Base-by-base conservation (phyloP, 2,329 filamentous ascomycete species). In the Trichothecium roseum region DNA sequence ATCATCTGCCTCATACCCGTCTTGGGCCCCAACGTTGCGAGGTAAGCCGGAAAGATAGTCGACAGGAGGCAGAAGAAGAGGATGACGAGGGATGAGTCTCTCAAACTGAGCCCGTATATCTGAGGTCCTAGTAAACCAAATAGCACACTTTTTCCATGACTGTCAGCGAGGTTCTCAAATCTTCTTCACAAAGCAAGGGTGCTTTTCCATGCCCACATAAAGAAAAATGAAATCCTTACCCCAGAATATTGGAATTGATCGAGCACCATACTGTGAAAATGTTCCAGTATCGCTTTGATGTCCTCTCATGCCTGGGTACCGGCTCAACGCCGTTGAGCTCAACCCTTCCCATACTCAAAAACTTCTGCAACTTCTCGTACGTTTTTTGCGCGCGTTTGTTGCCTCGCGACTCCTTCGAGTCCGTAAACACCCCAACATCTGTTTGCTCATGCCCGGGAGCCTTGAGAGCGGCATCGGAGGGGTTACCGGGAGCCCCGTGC, bases 1-100 rank as follows among this genome's bases (percentile, higher is more conserved):
- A 81, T 68, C 65, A 81, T 76, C 52, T 80, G 75, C 13, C 76
- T 64, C 65, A 81, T 69, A 29, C 75, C 77, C 8, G 74, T 78
- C 52, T 69, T 70, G 4, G 75, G 72, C 0, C 75, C 74, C 34
- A 77, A 54, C 0, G 69, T 75, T 29, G 66, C 66, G 18, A 80
- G 56, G 45, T 70, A 77, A 3, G 71, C 74, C 1, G 74, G 69
- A 1, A 69, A 58, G 6, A 67, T 40, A 0, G 68, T 68, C 1
- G 68, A 69, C 18, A 78, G 43, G 14, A 80, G 51, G 9, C 64
- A 68, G 53, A 81, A 80, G 58, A 81, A 81, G 31, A 81, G 50
- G 32, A 81, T 79, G 22, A 79, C 59, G 10, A 81, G 58, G 2
- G 71, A 53, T 13, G 67, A 64, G 42, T 78, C 69, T 30, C 73